Conservation (phyloP, 306 rosid genomes). For the Fragaria iinumae region DNA sequence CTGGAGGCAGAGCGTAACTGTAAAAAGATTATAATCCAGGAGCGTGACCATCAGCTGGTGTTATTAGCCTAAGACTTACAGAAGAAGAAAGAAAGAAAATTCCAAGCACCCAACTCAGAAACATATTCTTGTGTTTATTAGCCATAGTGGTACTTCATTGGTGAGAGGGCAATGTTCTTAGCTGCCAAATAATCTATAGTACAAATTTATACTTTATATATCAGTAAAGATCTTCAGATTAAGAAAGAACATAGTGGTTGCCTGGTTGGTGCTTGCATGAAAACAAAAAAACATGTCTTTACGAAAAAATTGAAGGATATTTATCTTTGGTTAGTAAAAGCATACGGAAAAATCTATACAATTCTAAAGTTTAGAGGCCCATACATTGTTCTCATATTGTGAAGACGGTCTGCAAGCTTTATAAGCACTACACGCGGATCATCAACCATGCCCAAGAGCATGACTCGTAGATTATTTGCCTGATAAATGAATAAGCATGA, state of each 20-base stretch:
- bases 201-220: neutral
- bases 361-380: constrained; percentile 30
- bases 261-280: neutral
- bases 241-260: neutral
- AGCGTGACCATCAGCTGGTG: constrained; percentile 17
- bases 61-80: constrained; percentile 18
- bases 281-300: neutral
- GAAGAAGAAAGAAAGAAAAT: neutral
- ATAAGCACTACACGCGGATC: constrained; percentile 97
- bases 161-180: neutral
- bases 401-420: constrained; percentile 99
- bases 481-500: constrained; percentile 44
- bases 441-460: constrained; percentile 99
- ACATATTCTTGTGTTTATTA: neutral
- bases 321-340: neutral
- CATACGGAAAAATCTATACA: neutral
- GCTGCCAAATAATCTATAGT: neutral
- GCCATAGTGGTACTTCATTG: neutral
- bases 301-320: neutral
- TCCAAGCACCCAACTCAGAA: neutral
- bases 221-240: neutral
- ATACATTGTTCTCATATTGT: constrained; percentile 98
- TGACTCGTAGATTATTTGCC: constrained; percentile 89
- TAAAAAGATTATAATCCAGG: constrained; percentile 30
- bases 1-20: constrained; percentile 79